Conservation (phyloP, 805 yeast genomes). For the Vanderwaltozyma yarrowii region DNA sequence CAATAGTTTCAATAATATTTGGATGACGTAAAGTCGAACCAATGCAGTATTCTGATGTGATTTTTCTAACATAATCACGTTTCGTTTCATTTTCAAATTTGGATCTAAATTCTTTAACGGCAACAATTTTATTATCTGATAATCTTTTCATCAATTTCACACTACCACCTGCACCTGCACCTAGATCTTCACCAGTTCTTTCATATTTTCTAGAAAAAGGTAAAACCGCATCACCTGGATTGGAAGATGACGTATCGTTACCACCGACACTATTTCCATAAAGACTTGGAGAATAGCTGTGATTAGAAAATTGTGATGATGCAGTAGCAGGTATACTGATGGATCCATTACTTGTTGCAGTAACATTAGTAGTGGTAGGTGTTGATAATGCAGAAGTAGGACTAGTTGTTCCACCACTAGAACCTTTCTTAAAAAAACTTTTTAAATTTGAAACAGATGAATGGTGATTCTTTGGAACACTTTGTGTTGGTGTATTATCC, state of each 20-base stretch:
- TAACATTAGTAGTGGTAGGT: background rate
- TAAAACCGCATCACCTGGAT: conserved; percentile 33
- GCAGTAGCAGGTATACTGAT: conserved; percentile 1
- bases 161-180: conserved; percentile 93
- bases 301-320: background rate
- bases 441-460: conserved; percentile 73
- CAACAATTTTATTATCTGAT: conserved; percentile 63
- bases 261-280: conserved; percentile 29
- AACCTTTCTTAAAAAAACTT: conserved; percentile 51
- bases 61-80: conserved; percentile 80
- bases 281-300: conserved; percentile 23
- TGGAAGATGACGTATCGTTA: conserved; percentile 24
- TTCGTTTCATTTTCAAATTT: conserved; percentile 62
- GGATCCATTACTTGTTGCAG: background rate
- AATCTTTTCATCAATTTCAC: conserved; percentile 64
- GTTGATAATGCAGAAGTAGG: background rate
- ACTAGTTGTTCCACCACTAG: conserved; percentile 4
- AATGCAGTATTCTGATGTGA: conserved; percentile 87
- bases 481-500: conserved; percentile 30
- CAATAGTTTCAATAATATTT: conserved; percentile 82
- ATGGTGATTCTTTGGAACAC: conserved; percentile 43
- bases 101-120: conserved; percentile 84
- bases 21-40: conserved; percentile 85
- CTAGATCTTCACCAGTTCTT: conserved; percentile 74
- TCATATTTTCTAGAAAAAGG: conserved; percentile 72